Evolutionary conservation across 129 eudicot species (phyloP).

Genomic region (Artemisia tridentata): DNA sequence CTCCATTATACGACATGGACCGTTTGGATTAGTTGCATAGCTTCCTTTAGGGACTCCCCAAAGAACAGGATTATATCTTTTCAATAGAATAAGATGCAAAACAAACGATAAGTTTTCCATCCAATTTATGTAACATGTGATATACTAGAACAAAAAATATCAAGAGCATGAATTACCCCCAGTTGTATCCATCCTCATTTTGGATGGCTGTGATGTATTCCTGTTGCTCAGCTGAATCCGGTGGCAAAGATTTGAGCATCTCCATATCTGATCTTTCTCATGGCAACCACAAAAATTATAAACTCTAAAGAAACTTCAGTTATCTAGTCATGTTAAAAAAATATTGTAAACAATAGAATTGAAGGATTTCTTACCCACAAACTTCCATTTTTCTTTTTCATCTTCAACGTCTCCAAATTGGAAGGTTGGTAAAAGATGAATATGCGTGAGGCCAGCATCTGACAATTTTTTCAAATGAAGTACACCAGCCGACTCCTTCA

Average conservation of each 20-base stretch:
- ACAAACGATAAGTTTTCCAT: background rate
- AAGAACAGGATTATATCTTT: slow-evolving; percentile 83
- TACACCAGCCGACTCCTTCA: slow-evolving; percentile 90
- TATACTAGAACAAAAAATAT: background rate
- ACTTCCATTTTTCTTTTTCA: slow-evolving; percentile 79
- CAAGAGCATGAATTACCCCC: slow-evolving; percentile 64
- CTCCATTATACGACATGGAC: slow-evolving; percentile 69
- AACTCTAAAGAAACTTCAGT: background rate
- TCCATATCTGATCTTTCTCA: slow-evolving; percentile 52
- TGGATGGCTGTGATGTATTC: slow-evolving; percentile 73
- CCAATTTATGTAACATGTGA: slow-evolving; percentile 5
- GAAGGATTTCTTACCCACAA: slow-evolving; percentile 47
- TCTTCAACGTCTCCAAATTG: slow-evolving; percentile 90
- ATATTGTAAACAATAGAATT: background rate
- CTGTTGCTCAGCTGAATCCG: slow-evolving; percentile 91
- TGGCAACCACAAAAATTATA: slow-evolving; percentile 16
- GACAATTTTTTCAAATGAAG: slow-evolving; percentile 74
- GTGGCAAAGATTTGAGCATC: slow-evolving; percentile 67
- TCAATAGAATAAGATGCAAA: background rate
- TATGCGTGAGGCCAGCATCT: slow-evolving; percentile 83
- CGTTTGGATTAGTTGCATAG: slow-evolving; percentile 83
- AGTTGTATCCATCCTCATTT: slow-evolving; percentile 83
- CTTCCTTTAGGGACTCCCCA: slow-evolving; percentile 99
- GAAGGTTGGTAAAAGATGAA: slow-evolving; percentile 90
- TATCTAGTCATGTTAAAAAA: background rate